Evolutionary conservation across 192 early-diverging fungal genomes (phyloP), one percentile per base, ranked within the genome.

Genomic region (Tieghemiomyces parasiticus): DNA sequence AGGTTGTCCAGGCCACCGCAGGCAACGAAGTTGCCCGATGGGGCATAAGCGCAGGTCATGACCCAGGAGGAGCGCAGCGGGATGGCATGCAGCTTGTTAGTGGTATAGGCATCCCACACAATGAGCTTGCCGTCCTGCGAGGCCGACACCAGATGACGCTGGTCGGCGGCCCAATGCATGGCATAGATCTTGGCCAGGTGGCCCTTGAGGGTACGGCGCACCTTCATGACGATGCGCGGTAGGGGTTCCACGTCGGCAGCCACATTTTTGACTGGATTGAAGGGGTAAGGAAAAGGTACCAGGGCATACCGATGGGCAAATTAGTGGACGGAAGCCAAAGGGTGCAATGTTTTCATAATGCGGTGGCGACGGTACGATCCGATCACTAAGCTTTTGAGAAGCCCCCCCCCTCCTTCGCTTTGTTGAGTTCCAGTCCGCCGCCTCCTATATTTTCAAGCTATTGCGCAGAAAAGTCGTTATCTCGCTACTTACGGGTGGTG

Each of bases 111-210:
- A 66, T 99, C 96, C 95, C 96, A 99, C 35, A 99, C 92, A 60
- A 99, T 99, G 46, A 99, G 79, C 73, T 97, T 99, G 59, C 96
- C 95, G 71, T 99, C 96, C 78, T 99, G 96, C 65, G 96, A 99
- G 29, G 95, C 95, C 44, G 87, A 90, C 34, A 97, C 96, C 4
- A 99, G 74, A 66, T 99, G 96, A 52, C 93, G 82, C 74, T 92
- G 93, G 73, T 99, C 95, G 38, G 86, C 81, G 1, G 91, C 91
- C 95, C 95, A 99, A 71, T 99, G 92, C 93, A 97, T 97, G 19
- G 95, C 89, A 71, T 99, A 99, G 56, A 99, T 95, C 67, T 99
- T 99, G 20, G 95, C 93, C 60, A 99, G 69, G 70, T 99, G 96
- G 35, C 96, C 96, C 74, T 97, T 97, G 38, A 99, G 79, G 14